Percentiles rank a stretch among this genome's conserved stretches.
phyloP scores from a whole-genome alignment of 164 flowering plant genomes.

The Buxus sempervirens region DNA sequence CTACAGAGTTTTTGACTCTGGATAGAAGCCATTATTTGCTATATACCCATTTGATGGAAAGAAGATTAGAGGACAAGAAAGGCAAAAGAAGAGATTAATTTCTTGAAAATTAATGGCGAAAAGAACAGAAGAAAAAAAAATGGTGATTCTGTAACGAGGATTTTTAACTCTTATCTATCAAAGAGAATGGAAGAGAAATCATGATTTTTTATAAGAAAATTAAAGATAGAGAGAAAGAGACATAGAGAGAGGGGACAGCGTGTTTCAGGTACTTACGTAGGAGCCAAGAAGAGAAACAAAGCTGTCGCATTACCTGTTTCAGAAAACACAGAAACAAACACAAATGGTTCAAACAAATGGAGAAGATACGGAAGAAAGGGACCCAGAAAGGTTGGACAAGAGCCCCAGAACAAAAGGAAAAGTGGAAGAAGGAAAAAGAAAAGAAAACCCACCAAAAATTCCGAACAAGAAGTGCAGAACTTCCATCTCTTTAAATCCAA shows the following conservation, averaged over 20 bases:
- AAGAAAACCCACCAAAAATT: slow-evolving; percentile 48
- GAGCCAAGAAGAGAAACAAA: slow-evolving; percentile 34
- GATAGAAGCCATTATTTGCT: too few relatives aligned
- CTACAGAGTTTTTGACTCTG: too few relatives aligned
- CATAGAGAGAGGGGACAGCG: too few relatives aligned
- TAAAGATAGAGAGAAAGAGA: neutral
- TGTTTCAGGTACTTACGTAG: slow-evolving; percentile 26
- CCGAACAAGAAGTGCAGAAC: slow-evolving; percentile 59
- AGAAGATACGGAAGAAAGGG: neutral
- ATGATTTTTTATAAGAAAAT: neutral
- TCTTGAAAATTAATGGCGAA: too few relatives aligned
- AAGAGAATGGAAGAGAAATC: too few relatives aligned
- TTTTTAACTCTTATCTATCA: too few relatives aligned
- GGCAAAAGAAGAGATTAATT: too few relatives aligned
- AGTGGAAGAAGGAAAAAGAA: neutral
- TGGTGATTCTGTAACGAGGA: too few relatives aligned
- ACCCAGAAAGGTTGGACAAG: neutral
- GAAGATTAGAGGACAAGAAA: too few relatives aligned
- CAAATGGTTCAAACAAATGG: neutral
- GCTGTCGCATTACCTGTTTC: slow-evolving; percentile 34
- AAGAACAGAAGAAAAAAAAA: too few relatives aligned
- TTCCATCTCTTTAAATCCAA: slow-evolving; percentile 25
- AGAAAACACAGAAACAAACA: neutral
- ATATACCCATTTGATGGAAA: too few relatives aligned
- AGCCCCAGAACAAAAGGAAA: too few relatives aligned